Base-by-base conservation (phyloP, 2,329 filamentous ascomycete genomes). In the Epichloe gansuensis region DNA sequence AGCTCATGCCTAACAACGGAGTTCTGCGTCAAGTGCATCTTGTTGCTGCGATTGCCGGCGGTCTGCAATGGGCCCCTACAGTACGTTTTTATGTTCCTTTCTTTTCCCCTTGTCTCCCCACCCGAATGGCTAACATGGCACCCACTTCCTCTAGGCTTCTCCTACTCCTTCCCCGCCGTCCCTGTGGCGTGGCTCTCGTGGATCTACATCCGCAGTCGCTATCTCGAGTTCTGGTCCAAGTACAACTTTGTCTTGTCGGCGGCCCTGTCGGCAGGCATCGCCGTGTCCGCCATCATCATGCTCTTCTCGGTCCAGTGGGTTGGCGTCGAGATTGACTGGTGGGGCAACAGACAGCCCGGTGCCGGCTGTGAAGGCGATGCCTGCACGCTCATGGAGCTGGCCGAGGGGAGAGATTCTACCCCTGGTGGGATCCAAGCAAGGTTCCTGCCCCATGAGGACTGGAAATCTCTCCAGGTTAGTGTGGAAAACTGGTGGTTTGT, bases 181-280 rank as follows among this genome's bases (percentile, higher is more conserved):
- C 72, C 72, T 3, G 65, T 77, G 13, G 74, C 71, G 4, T 74
- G 66, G 62, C 55, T 73, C 37, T 74, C 72, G 4, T 77, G 74
- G 72, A 63, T 76, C 28, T 77, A 70, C 58, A 59, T 75, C 54
- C 72, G 70, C 58, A 61, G 61, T 23, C 66, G 73, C 11, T 73
- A 70, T 58, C 66, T 75, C 28, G 68, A 62, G 3, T 71, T 76
- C 56, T 78, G 76, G 74, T 69, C 72, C 53, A 76, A 54, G 67
- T 68, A 69, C 59, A 69, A 75, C 60, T 76, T 73, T 53, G 72
- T 76, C 21, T 63, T 75, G 3, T 74, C 74, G 1, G 71, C 74
- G 0, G 67, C 72, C 1, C 70, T 75, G 51, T 71, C 67, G 1
- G 65, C 67, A 0, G 73, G 67, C 2, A 67, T 77, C 21, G 73